These are phyloP conservation scores for Thermochaetoides thermophila DNA, from an alignment of 495 filamentous ascomycete genomes.

Conservation along the genomic window DNA sequence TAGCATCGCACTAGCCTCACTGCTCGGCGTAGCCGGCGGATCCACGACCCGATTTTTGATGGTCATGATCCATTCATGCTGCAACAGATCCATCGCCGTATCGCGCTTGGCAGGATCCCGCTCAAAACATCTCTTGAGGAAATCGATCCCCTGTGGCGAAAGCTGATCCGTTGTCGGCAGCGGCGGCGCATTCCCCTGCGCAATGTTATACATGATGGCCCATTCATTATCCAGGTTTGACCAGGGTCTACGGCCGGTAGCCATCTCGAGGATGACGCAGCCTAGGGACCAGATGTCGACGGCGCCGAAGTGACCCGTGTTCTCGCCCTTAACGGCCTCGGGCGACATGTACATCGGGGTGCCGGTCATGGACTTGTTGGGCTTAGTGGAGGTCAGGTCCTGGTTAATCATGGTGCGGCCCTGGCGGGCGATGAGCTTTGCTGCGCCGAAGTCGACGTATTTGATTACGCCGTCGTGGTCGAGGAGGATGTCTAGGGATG, in stretches of 20 bases:
- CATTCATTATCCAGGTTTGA: constrained; percentile 97
- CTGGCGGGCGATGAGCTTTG: constrained; percentile 90
- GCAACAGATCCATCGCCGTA: constrained; percentile 76
- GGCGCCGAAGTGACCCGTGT: constrained; percentile 59
- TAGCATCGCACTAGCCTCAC: constrained; percentile 27
- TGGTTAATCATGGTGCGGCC: constrained; percentile 75
- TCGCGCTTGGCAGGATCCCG: constrained; percentile 66
- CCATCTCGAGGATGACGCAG: constrained; percentile 96
- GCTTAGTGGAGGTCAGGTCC: constrained; percentile 41
- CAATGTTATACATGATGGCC: constrained; percentile 99
- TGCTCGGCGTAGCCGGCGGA: constrained; percentile 38
- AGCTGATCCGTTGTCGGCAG: constrained; percentile 73
- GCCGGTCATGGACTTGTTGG: constrained; percentile 87
- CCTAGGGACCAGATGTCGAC: constrained; percentile 96
- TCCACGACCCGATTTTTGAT: constrained; percentile 42
- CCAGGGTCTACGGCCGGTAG: constrained; percentile 88
- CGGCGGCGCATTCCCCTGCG: constrained; percentile 82
- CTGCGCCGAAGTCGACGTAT: constrained; percentile 96
- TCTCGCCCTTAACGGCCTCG: constrained; percentile 85
- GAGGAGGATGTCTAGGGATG: constrained; percentile 63
- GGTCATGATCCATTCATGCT: constrained; percentile 86
- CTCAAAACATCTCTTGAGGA: constrained; percentile 74
- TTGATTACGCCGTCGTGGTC: constrained; percentile 98
- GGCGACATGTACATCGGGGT: constrained; percentile 99
- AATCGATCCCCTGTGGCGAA: constrained; percentile 71